These are phyloP conservation scores for Curvularia hawaiiensis DNA, from an alignment of 2,329 filamentous ascomycete species.

Conservation along the genomic window DNA sequence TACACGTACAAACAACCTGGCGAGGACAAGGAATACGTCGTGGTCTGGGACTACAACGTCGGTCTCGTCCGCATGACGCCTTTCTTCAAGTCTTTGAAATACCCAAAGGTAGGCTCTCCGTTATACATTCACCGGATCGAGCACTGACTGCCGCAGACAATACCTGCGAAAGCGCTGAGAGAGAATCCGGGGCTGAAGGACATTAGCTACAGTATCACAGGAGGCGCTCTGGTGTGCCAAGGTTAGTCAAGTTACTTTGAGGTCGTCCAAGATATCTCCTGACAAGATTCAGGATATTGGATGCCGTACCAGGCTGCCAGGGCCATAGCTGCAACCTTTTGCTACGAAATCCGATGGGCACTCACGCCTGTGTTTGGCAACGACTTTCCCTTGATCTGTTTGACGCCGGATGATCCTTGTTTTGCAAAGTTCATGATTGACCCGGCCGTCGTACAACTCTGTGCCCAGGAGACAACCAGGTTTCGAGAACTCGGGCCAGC, in stretches of 20 bases:
- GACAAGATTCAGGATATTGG: constrained; percentile 77
- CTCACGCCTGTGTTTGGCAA: constrained; percentile 90
- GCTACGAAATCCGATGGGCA: constrained; percentile 79
- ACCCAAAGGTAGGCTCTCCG: constrained; percentile 72
- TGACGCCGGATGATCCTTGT: constrained; percentile 64
- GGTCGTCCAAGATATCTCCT: background rate
- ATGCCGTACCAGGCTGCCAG: constrained; percentile 88
- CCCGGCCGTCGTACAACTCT: constrained; percentile 44
- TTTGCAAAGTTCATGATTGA: constrained; percentile 59
- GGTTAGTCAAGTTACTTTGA: constrained; percentile 23
- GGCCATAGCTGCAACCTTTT: constrained; percentile 89
- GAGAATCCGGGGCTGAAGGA: constrained; percentile 80
- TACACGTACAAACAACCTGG: constrained; percentile 79
- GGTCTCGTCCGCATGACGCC: constrained; percentile 93
- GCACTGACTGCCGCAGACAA: constrained; percentile 65
- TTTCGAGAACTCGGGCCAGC: constrained; percentile 38
- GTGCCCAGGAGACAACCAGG: constrained; percentile 45
- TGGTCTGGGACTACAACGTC: constrained; percentile 98
- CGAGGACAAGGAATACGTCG: constrained; percentile 67
- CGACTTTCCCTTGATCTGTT: constrained; percentile 76
- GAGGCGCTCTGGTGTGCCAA: constrained; percentile 87
- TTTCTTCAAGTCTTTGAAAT: constrained; percentile 89
- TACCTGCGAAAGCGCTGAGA: constrained; percentile 75
- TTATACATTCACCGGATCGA: background rate
- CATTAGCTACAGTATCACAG: constrained; percentile 94